Percentiles rank a stretch among this genome's conserved stretches.
phyloP scores from a whole-genome alignment of 2,329 filamentous ascomycete species.

The Xylaria sp. region DNA sequence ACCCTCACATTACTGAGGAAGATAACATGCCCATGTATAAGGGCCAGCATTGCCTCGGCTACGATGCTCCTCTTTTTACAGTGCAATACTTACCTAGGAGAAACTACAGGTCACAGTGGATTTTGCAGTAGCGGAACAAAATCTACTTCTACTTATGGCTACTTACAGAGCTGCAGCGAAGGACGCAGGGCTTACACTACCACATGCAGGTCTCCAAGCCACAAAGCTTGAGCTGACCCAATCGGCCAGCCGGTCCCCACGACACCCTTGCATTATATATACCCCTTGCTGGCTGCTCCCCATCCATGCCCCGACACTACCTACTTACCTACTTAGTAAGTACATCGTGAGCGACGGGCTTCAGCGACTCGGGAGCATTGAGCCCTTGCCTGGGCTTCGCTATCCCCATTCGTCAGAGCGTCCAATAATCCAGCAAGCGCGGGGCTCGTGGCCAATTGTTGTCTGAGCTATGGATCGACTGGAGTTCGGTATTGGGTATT shows the following conservation, averaged over 20 bases:
- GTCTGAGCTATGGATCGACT: not conserved
- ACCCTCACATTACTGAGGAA: no score
- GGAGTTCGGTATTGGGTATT: slow-evolving; percentile 5
- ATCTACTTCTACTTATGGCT: no score
- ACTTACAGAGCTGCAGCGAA: not conserved
- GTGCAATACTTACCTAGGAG: no score
- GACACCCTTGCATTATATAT: not conserved
- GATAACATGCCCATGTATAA: no score
- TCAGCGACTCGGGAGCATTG: no score
- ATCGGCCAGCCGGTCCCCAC: not conserved
- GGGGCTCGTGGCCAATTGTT: slow-evolving; percentile 19
- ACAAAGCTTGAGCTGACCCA: slow-evolving; percentile 23
- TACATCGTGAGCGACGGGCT: not conserved
- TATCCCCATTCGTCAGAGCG: not conserved
- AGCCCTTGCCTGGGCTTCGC: not conserved
- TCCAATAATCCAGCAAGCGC: slow-evolving; percentile 1
- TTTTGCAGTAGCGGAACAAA: no score
- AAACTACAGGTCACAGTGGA: no score
- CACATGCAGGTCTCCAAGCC: slow-evolving; percentile 5
- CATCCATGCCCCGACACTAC: not conserved
- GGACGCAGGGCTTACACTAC: no score
- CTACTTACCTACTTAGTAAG: not conserved
- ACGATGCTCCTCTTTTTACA: no score
- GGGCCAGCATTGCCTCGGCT: no score
- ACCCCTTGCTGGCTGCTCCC: not conserved